Conservation (phyloP, 2,329 filamentous ascomycete species). For the Fusarium bulbicola region DNA sequence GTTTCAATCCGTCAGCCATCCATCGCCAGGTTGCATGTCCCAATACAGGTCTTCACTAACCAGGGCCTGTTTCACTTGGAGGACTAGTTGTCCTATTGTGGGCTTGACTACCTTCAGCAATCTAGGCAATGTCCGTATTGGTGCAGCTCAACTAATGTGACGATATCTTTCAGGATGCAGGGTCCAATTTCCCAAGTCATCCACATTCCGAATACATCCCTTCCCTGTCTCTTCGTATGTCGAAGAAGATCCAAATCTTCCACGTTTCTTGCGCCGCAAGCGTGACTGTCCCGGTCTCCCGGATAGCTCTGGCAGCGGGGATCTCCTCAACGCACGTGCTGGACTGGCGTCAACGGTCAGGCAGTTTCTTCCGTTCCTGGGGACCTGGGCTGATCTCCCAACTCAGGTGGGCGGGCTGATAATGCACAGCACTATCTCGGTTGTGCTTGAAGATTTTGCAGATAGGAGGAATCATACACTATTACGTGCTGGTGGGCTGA, state of each 20-base stretch:
- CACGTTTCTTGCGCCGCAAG: neutral
- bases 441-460: neutral
- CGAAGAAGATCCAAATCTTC: neutral
- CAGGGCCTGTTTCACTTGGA: conserved; percentile 10
- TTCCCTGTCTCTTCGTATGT: neutral
- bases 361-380: neutral
- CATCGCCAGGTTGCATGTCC: neutral
- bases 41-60: neutral
- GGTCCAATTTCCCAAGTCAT: neutral
- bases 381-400: neutral
- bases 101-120: neutral
- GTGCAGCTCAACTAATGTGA: neutral
- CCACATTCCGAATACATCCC: neutral
- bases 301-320: neutral
- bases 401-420: conserved; percentile 8
- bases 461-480: neutral
- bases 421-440: neutral
- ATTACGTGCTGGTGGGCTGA: conserved; percentile 4
- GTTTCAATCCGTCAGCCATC: neutral
- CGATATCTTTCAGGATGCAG: neutral
- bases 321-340: neutral
- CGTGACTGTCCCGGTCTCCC: neutral
- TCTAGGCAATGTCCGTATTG: neutral
- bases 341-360: neutral
- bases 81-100: neutral